Conservation (phyloP, 1,139 yeast genomes). For the Kurtzmaniella quercitrusa region DNA sequence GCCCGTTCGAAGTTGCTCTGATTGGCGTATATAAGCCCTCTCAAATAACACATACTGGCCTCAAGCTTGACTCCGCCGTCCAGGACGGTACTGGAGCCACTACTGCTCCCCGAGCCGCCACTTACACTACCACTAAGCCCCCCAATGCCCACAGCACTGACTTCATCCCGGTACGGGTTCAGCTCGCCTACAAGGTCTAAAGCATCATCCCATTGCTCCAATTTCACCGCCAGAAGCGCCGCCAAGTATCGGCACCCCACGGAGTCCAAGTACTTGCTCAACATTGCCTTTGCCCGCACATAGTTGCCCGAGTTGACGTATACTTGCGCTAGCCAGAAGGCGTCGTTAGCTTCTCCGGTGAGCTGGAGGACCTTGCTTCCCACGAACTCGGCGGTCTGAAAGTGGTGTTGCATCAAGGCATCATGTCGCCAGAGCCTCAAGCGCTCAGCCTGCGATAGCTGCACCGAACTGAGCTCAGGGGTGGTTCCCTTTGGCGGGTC, state of each 20-base stretch:
- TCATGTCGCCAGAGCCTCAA: constrained; percentile 91
- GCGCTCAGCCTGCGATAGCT: constrained; percentile 78
- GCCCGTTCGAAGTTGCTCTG: constrained; percentile 86
- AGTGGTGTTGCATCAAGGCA: constrained; percentile 89
- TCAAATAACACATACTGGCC: constrained; percentile 78
- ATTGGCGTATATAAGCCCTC: constrained; percentile 81
- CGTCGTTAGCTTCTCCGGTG: constrained; percentile 85
- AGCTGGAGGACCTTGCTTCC: constrained; percentile 84
- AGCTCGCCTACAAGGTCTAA: constrained; percentile 79
- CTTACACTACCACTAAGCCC: neutral
- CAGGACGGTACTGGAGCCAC: neutral
- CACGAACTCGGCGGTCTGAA: constrained; percentile 82
- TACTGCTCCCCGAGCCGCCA: neutral
- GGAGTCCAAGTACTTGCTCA: constrained; percentile 39
- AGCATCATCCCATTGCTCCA: constrained; percentile 87
- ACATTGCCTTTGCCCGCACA: constrained; percentile 70
- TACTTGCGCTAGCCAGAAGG: constrained; percentile 95
- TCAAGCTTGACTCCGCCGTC: constrained; percentile 85
- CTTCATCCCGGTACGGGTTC: constrained; percentile 54
- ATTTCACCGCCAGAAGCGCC: constrained; percentile 66
- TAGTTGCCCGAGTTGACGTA: constrained; percentile 72
- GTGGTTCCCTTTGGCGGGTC: constrained; percentile 4
- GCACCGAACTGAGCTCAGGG: constrained; percentile 19
- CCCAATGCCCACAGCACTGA: neutral
- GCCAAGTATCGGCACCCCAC: constrained; percentile 82